These are phyloP conservation scores for Fraxinus excelsior DNA, from an alignment of 257 asterid genomes.

Conservation along the genomic window DNA sequence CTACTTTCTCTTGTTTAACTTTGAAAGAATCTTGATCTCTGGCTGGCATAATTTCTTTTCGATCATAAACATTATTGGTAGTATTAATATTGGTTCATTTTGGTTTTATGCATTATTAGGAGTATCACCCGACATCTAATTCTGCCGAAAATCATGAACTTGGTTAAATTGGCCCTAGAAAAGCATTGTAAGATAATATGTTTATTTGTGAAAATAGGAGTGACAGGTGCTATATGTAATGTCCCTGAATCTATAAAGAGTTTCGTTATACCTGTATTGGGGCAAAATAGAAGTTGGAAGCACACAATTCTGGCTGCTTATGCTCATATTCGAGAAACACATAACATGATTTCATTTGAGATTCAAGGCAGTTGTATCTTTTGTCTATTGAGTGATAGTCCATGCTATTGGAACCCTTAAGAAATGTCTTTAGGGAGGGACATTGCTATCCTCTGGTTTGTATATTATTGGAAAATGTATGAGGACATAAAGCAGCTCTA, in stretches of 20 bases:
- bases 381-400: not conserved
- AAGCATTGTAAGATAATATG: not conserved
- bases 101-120: not conserved
- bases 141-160: conserved; percentile 4
- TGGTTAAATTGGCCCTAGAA: not conserved
- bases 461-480: not conserved
- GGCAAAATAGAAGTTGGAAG: not conserved
- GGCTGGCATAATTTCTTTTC: conserved; percentile 6
- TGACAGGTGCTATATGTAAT: not conserved
- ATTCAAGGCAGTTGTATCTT: not conserved
- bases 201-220: not conserved
- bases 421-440: not conserved
- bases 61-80: not conserved
- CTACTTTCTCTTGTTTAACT: conserved; percentile 16
- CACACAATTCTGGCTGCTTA: not conserved
- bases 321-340: not conserved
- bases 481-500: not conserved
- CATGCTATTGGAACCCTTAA: not conserved
- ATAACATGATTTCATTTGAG: not conserved
- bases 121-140: not conserved
- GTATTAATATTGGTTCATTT: not conserved
- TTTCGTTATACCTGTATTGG: not conserved
- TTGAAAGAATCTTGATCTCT: conserved; percentile 4
- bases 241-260: not conserved
- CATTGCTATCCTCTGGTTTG: not conserved